A percentile compares a stretch with the other conserved stretches of the same genome.
Conservation (phyloP, 2,329 filamentous ascomycete genomes). For the Hymenoscyphus fructigenus region DNA sequence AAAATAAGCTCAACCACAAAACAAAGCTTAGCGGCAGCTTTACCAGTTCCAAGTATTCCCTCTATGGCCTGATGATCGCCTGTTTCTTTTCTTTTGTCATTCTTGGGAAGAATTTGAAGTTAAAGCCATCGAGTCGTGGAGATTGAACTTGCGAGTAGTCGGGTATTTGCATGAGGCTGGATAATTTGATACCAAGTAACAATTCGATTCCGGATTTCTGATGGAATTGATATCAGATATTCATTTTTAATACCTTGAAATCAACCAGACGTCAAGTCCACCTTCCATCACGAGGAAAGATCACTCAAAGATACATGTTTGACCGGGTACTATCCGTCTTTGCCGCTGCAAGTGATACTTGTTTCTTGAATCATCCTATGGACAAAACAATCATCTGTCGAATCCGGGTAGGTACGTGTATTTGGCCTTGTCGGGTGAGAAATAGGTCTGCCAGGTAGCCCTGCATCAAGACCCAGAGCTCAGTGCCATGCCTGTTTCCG, state of each 20-base stretch:
- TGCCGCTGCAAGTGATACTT: conserved; percentile 7
- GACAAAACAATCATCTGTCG: conserved; percentile 16
- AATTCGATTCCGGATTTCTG: background rate
- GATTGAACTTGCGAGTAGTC: background rate
- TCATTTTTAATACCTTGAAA: background rate
- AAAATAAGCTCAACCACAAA: background rate
- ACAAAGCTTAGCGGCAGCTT: background rate
- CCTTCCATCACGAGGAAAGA: background rate
- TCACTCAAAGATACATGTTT: background rate
- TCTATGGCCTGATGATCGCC: too few species aligned
- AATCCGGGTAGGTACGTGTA: conserved; percentile 20
- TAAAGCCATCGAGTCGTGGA: background rate
- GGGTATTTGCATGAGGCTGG: background rate
- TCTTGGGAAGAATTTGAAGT: background rate
- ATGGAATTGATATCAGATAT: background rate
- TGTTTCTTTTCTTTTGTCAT: background rate
- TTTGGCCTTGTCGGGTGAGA: conserved; percentile 4
- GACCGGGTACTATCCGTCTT: background rate
- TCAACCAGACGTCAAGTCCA: background rate
- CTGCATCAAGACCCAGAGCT: background rate
- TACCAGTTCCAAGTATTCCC: too few species aligned
- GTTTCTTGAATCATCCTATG: conserved; percentile 11
- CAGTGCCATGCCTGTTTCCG: conserved; percentile 3
- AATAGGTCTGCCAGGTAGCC: conserved; percentile 13
- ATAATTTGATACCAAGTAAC: background rate